A percentile compares a stretch with the other conserved stretches of the same genome.
phyloP scores from a whole-genome alignment of 805 yeast species.

The Candida sphagnicola region DNA sequence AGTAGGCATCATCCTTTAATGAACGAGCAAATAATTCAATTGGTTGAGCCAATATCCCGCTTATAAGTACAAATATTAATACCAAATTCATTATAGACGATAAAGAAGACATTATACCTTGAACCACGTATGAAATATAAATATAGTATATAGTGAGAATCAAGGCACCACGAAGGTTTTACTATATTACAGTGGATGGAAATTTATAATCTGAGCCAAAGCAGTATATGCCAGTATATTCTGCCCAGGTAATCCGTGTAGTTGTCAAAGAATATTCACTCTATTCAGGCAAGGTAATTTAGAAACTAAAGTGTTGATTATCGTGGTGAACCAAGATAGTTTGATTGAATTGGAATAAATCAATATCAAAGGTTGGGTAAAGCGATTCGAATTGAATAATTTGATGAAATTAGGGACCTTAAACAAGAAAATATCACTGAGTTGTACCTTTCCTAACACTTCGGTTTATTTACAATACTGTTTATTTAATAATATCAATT shows the following conservation, averaged over 20 bases:
- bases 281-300: too few species aligned
- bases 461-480: conserved; percentile 29
- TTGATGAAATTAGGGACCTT: neutral
- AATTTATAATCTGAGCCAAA: too few species aligned
- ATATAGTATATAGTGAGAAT: neutral
- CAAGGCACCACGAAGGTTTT: too few species aligned
- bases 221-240: too few species aligned
- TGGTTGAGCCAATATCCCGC: conserved; percentile 2
- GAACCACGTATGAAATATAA: neutral
- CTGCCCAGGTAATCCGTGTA: too few species aligned
- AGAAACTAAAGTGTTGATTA: too few species aligned
- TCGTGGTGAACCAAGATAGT: too few species aligned
- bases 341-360: too few species aligned
- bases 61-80: neutral
- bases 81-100: conserved; percentile 1
- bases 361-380: too few species aligned
- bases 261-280: too few species aligned
- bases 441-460: conserved; percentile 16
- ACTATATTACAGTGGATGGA: too few species aligned
- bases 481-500: conserved; percentile 13
- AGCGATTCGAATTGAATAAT: too few species aligned
- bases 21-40: conserved; percentile 5
- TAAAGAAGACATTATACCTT: neutral
- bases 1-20: conserved; percentile 3
- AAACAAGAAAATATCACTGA: neutral